Evolutionary conservation across 2,329 filamentous ascomycete genomes (phyloP).

Genomic region (Gaeumannomyces sp.): DNA sequence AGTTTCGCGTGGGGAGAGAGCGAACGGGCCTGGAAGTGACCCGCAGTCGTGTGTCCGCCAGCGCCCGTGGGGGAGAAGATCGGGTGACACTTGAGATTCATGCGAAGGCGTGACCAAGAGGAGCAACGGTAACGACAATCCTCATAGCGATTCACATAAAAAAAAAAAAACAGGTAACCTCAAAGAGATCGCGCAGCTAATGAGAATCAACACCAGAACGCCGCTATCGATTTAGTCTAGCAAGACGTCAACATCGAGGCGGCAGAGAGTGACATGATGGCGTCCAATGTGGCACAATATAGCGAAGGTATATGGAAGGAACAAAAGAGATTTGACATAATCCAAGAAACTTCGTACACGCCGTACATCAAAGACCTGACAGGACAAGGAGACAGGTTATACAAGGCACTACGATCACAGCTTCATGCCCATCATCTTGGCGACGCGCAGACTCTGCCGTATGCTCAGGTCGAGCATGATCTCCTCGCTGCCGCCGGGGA

Average conservation of each 20-base stretch:
- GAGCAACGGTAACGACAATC: neutral
- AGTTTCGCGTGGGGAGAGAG: no score
- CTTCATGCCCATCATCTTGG: constrained; percentile 93
- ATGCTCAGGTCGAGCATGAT: constrained; percentile 98
- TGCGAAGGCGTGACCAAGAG: no score
- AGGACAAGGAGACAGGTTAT: neutral
- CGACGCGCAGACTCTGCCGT: constrained; percentile 70
- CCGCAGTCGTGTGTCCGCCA: no score
- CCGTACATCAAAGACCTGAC: neutral
- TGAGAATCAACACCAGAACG: no score
- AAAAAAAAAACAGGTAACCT: neutral
- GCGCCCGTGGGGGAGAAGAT: neutral
- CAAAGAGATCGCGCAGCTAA: no score
- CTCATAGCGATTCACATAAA: neutral
- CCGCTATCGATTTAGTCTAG: no score
- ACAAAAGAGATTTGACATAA: neutral
- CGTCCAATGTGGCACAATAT: neutral
- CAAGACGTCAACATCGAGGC: neutral
- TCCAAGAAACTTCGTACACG: constrained; percentile 7
- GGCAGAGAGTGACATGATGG: neutral
- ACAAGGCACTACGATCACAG: constrained; percentile 44
- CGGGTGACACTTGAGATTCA: no score
- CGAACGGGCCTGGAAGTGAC: neutral
- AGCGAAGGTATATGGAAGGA: neutral
- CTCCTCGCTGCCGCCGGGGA: constrained; percentile 93